A percentile compares a stretch with the other conserved stretches of the same genome.
phyloP scores from a whole-genome alignment of 768 basidiomycete genomes.

The Suillus paluster region DNA sequence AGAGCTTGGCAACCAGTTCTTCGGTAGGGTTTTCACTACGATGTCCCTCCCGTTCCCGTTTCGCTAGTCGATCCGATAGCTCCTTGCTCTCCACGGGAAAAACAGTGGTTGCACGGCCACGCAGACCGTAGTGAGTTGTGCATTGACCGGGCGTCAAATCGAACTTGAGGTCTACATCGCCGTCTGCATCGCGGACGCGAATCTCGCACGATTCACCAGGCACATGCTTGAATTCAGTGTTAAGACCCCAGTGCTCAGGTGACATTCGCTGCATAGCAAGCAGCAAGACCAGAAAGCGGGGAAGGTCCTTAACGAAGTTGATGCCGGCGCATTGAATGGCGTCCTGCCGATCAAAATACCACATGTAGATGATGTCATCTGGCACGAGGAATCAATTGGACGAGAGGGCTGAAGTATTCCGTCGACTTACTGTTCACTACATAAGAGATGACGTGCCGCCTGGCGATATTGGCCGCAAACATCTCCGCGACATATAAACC shows the following conservation, averaged over 20 bases:
- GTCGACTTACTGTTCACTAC: background rate
- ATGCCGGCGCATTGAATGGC: background rate
- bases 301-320: conserved; percentile 4
- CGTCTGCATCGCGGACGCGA: background rate
- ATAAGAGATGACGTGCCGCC: conserved; percentile 2
- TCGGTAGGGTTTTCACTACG: too few species aligned
- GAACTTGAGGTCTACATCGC: background rate
- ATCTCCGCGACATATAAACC: conserved; percentile 7
- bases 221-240: background rate
- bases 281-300: conserved; percentile 5
- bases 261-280: background rate
- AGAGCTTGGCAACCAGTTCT: background rate
- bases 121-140: conserved; percentile 9
- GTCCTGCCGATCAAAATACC: background rate
- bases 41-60: too few species aligned
- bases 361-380: conserved; percentile 3
- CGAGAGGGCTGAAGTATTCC: background rate
- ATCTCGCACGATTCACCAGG: background rate
- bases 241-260: conserved; percentile 15
- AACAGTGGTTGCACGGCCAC: conserved; percentile 12
- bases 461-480: conserved; percentile 6
- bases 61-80: too few species aligned
- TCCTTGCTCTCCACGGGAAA: background rate
- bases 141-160: background rate
- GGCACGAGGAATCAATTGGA: background rate